Percentiles rank a stretch among this genome's conserved stretches.
These are phyloP conservation scores for Chlorella sp. DNA, from an alignment of 139 green algal genomes.

Conservation along the genomic window DNA sequence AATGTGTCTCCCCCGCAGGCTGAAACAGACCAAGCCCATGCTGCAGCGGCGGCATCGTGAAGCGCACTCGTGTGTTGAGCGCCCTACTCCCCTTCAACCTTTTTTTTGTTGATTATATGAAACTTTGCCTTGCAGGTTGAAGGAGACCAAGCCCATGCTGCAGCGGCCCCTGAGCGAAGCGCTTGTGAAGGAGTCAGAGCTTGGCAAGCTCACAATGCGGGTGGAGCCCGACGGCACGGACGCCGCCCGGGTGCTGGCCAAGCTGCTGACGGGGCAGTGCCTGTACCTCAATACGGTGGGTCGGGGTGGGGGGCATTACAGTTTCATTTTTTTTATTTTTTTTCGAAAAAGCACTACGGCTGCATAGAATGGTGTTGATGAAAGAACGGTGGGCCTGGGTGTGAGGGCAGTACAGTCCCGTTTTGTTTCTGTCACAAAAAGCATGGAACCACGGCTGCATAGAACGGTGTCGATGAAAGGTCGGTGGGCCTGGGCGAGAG, in stretches of 20 bases:
- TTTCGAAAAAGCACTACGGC: background rate
- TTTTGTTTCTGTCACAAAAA: too few relatives aligned
- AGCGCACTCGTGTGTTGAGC: too few relatives aligned
- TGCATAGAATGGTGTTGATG: too few relatives aligned
- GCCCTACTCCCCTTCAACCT: too few relatives aligned
- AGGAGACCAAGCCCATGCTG: constrained; percentile 4
- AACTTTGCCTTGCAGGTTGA: background rate
- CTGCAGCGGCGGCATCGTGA: background rate
- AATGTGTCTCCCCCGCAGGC: constrained; percentile 17
- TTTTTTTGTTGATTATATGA: too few relatives aligned
- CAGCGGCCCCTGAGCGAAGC: constrained; percentile 2
- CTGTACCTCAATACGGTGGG: constrained; percentile 17
- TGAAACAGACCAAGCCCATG: constrained; percentile 9
- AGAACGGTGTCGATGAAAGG: too few relatives aligned
- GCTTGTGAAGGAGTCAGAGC: background rate
- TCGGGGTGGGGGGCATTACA: background rate
- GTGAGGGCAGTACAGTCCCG: too few relatives aligned
- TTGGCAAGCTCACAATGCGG: background rate
- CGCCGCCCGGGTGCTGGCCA: background rate
- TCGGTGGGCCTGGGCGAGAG: too few relatives aligned
- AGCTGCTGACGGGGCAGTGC: constrained; percentile 1
- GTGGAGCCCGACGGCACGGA: background rate
- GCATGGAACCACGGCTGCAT: too few relatives aligned
- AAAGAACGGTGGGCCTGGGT: too few relatives aligned
- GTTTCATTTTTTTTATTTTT: too few relatives aligned